These are phyloP conservation scores for Glebionis coronaria DNA, from an alignment of 129 eudicot species.

Conservation along the genomic window DNA sequence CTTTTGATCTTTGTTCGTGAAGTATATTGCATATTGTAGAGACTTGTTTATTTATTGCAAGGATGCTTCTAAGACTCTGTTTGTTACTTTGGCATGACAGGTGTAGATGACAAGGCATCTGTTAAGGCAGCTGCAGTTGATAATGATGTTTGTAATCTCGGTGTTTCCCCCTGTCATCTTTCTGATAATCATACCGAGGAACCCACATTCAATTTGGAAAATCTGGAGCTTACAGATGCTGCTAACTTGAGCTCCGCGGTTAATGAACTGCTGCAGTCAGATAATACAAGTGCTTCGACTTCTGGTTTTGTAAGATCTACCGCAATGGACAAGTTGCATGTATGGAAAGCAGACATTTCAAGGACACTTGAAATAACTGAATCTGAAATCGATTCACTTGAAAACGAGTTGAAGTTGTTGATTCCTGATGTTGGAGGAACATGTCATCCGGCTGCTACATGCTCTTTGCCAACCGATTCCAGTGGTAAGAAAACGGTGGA, in stretches of 20 bases:
- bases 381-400: conserved; percentile 85
- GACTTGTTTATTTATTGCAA: not conserved
- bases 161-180: conserved; percentile 25
- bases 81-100: conserved; percentile 34
- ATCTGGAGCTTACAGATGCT: conserved; percentile 41
- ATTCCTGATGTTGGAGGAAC: conserved; percentile 28
- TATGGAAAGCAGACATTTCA: conserved; percentile 67
- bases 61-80: conserved; percentile 5
- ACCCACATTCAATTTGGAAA: conserved; percentile 53
- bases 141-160: conserved; percentile 37
- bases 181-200: conserved; percentile 42
- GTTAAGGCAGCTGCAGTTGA: conserved; percentile 31
- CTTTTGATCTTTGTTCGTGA: too few relatives aligned
- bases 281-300: conserved; percentile 38
- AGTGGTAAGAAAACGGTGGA: conserved; percentile 32
- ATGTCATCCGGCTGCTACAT: conserved; percentile 36
- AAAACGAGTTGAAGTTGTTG: conserved; percentile 65
- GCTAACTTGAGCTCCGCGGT: conserved; percentile 55
- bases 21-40: too few relatives aligned
- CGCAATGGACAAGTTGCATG: conserved; percentile 55
- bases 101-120: conserved; percentile 56
- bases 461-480: conserved; percentile 29
- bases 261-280: conserved; percentile 46
- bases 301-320: conserved; percentile 35
- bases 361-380: conserved; percentile 75